These are phyloP conservation scores for Neurospora sp. DNA, from an alignment of 2,329 filamentous ascomycete species.

Conservation along the genomic window DNA sequence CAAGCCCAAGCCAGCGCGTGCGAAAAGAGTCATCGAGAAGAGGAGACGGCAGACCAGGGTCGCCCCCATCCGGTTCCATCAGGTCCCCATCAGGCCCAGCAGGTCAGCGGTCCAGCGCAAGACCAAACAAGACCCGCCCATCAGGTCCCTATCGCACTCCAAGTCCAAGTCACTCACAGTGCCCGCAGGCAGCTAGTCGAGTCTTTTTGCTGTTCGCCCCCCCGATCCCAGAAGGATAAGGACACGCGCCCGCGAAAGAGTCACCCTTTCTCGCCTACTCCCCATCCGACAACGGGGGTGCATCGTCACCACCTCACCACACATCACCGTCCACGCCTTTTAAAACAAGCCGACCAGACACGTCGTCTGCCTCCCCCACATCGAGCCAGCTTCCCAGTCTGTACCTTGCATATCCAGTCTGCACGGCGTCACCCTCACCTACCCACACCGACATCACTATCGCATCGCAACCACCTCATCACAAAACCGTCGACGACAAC, in stretches of 20 bases:
- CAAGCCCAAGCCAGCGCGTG: conserved; percentile 17
- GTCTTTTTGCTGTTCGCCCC: neutral
- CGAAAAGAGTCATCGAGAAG: conserved; percentile 18
- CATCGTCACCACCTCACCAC: conserved; percentile 3
- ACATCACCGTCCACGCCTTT: conserved; percentile 2
- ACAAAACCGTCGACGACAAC: conserved; percentile 1
- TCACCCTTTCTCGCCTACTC: conserved; percentile 9
- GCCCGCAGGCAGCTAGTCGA: neutral
- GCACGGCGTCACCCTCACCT: conserved; percentile 5
- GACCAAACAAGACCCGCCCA: neutral
- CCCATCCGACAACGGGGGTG: conserved; percentile 2
- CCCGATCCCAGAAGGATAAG: conserved; percentile 3
- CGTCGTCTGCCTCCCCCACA: conserved; percentile 9
- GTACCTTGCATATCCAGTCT: conserved; percentile 14
- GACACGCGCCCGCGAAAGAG: conserved; percentile 15
- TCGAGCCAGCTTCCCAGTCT: conserved; percentile 10
- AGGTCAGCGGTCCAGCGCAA: neutral
- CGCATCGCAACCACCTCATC: conserved; percentile 3
- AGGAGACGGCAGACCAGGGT: conserved; percentile 12
- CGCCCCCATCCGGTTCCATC: conserved; percentile 14
- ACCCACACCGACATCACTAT: conserved; percentile 5
- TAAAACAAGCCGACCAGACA: conserved; percentile 4
- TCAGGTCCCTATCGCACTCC: neutral
- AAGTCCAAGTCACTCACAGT: neutral
- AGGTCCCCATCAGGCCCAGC: conserved; percentile 14